Conservation (phyloP, 106 monocot genomes). For the Dioscorea zingiberensis region DNA sequence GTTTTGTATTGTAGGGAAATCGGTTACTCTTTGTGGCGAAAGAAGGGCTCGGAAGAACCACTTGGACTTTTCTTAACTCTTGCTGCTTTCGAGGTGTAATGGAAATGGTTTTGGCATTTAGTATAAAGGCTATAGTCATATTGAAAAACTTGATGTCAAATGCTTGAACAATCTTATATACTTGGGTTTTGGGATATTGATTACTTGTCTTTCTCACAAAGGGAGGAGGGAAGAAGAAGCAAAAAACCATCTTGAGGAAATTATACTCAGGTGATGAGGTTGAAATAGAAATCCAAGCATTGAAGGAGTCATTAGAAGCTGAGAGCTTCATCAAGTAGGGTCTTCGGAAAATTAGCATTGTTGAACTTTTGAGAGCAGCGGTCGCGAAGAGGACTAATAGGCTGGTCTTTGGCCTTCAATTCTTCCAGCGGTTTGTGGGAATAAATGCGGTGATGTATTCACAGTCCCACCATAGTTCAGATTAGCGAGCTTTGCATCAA, state of each 20-base stretch:
- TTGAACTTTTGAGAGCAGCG: conserved; percentile 37
- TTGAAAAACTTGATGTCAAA: no score
- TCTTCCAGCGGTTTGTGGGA: conserved; percentile 88
- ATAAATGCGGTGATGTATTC: conserved; percentile 93
- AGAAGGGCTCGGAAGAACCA: no score
- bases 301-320: conserved; percentile 54
- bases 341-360: conserved; percentile 42
- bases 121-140: no score
- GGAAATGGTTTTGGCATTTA: no score
- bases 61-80: no score
- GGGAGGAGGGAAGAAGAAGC: conserved; percentile 68
- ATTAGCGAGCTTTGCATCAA: conserved; percentile 79
- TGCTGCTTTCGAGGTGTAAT: no score
- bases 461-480: conserved; percentile 85
- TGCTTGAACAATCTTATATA: no score
- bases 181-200: no score
- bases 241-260: conserved; percentile 39
- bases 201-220: no score
- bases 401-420: conserved; percentile 69
- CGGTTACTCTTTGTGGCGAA: no score
- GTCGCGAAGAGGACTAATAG: conserved; percentile 67
- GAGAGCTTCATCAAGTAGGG: conserved; percentile 42
- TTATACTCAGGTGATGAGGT: conserved; percentile 59
- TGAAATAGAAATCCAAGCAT: conserved; percentile 46
- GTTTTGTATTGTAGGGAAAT: no score